Conservation (phyloP, 192 early-diverging fungal species). For the Spinellus fusiger region DNA sequence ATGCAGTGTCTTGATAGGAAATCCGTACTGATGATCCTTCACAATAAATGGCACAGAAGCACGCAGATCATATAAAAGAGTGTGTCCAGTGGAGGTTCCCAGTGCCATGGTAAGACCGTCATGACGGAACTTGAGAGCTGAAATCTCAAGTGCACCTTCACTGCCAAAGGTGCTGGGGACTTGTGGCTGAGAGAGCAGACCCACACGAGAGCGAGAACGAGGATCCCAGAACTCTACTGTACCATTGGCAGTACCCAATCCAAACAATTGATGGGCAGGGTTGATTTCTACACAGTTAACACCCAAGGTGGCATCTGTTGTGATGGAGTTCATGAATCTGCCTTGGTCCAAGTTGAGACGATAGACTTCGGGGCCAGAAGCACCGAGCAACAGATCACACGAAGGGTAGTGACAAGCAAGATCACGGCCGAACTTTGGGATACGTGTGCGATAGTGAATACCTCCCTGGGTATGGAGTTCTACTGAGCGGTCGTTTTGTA, state of each 20-base stretch:
- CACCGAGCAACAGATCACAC: conserved; percentile 85
- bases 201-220: conserved; percentile 66
- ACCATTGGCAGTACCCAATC: conserved; percentile 84
- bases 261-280: conserved; percentile 90
- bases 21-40: conserved; percentile 98
- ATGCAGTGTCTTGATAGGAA: conserved; percentile 79
- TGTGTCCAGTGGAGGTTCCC: conserved; percentile 89
- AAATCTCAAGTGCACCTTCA: conserved; percentile 51
- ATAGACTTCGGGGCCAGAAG: conserved; percentile 78
- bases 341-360: conserved; percentile 91
- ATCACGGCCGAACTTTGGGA: conserved; percentile 94
- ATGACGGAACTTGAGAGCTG: conserved; percentile 71
- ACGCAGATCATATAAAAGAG: conserved; percentile 90
- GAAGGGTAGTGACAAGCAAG: conserved; percentile 86
- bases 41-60: conserved; percentile 72
- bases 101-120: conserved; percentile 86
- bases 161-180: conserved; percentile 32
- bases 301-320: conserved; percentile 58
- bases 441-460: conserved; percentile 85
- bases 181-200: conserved; percentile 51
- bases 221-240: conserved; percentile 96
- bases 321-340: conserved; percentile 79
- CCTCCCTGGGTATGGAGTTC: conserved; percentile 97
- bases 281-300: conserved; percentile 73
- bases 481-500: conserved; percentile 85